phyloP scores from a whole-genome alignment of 768 basidiomycete species.

The Xerocomus brunneocitrinus region DNA sequence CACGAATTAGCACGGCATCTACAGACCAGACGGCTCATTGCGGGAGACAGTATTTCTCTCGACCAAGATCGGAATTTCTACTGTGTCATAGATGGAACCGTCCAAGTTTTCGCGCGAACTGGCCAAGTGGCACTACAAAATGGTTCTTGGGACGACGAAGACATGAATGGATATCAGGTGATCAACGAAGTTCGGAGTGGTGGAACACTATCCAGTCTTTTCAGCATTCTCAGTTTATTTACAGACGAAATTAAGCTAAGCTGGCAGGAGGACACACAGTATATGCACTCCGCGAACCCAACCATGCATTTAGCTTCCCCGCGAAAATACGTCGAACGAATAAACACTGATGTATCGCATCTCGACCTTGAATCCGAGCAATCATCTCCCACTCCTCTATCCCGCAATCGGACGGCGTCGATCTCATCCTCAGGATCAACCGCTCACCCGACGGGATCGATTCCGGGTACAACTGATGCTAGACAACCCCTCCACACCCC shows the following conservation, averaged over 20 bases:
- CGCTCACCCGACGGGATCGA: conserved; percentile 44
- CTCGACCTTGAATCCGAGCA: conserved; percentile 41
- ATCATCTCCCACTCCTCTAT: conserved; percentile 25
- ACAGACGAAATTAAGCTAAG: conserved; percentile 91
- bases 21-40: conserved; percentile 91
- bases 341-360: conserved; percentile 63
- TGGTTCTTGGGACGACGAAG: conserved; percentile 73
- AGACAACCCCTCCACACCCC: conserved; percentile 5
- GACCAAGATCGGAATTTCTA: conserved; percentile 95
- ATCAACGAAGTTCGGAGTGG: conserved; percentile 96
- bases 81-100: conserved; percentile 96
- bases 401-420: conserved; percentile 47
- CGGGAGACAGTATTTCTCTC: conserved; percentile 89
- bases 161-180: conserved; percentile 93
- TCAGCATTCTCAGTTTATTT: conserved; percentile 95
- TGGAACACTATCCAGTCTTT: conserved; percentile 91
- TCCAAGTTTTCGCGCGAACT: conserved; percentile 84
- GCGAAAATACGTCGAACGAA: conserved; percentile 31
- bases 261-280: conserved; percentile 69
- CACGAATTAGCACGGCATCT: conserved; percentile 95
- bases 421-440: conserved; percentile 68
- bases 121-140: conserved; percentile 48
- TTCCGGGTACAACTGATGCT: conserved; percentile 18
- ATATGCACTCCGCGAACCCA: conserved; percentile 23
- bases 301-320: conserved; percentile 21